Percentiles rank a stretch among this genome's conserved stretches.
Conservation (phyloP, 2,329 filamentous ascomycete species). For the Arachnopeziza araneosa region DNA sequence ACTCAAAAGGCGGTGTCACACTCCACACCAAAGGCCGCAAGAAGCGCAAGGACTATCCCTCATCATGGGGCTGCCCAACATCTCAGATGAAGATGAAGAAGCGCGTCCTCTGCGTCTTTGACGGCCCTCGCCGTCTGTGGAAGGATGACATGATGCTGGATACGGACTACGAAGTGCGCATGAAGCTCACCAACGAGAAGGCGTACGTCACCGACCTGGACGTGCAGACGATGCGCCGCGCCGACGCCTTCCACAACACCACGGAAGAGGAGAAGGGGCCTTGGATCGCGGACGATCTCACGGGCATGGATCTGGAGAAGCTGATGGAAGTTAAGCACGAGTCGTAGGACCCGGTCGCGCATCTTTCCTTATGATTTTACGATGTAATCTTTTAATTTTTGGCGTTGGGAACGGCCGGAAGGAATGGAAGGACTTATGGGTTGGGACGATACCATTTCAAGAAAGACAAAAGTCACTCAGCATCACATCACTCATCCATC, state of each 20-base stretch:
- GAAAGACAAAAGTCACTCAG: slow-evolving; percentile 18
- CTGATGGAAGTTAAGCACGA: slow-evolving; percentile 44
- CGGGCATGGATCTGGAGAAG: slow-evolving; percentile 52
- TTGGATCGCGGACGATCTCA: slow-evolving; percentile 72
- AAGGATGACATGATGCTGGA: slow-evolving; percentile 99
- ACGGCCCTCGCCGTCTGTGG: slow-evolving; percentile 79
- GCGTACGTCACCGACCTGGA: slow-evolving; percentile 87
- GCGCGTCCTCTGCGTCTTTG: slow-evolving; percentile 88
- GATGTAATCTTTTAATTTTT: slow-evolving; percentile 11
- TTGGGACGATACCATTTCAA: slow-evolving; percentile 21
- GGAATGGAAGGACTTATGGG: background rate
- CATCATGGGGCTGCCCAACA: slow-evolving; percentile 86
- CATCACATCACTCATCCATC: background rate
- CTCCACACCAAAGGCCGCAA: slow-evolving; percentile 64
- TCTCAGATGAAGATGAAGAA: slow-evolving; percentile 99
- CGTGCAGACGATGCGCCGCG: slow-evolving; percentile 79
- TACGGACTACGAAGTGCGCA: slow-evolving; percentile 86
- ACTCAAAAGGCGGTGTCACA: slow-evolving; percentile 68
- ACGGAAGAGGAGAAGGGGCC: slow-evolving; percentile 83
- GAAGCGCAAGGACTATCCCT: slow-evolving; percentile 88
- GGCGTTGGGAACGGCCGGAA: slow-evolving; percentile 8
- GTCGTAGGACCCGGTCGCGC: slow-evolving; percentile 8
- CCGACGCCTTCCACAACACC: slow-evolving; percentile 75
- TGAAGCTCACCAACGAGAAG: slow-evolving; percentile 61
- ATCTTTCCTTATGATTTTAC: slow-evolving; percentile 3